These are phyloP conservation scores for Phytophthora sojae DNA, from an alignment of 352 stramenopile species.

Conservation along the genomic window DNA sequence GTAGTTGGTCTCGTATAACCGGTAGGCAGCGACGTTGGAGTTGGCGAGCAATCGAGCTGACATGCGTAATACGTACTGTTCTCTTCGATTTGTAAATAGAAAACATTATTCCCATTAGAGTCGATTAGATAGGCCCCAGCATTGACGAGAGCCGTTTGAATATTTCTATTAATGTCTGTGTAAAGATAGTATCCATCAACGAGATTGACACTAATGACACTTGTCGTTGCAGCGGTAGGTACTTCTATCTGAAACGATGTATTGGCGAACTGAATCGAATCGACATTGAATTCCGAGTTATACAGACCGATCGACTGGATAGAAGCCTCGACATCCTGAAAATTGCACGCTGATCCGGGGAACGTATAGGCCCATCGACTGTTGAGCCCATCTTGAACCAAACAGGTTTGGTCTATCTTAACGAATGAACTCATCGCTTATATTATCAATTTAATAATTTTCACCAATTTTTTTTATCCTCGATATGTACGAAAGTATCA, in stretches of 20 bases:
- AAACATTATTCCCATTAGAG: slow-evolving; percentile 15
- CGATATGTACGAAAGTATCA: no score
- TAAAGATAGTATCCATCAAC: slow-evolving; percentile 12
- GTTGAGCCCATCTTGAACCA: slow-evolving; percentile 19
- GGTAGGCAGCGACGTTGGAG: neutral
- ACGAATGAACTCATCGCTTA: slow-evolving; percentile 3
- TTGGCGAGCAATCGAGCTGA: neutral
- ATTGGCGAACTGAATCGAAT: slow-evolving; percentile 5
- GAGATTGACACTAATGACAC: slow-evolving; percentile 2
- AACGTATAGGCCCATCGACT: slow-evolving; percentile 5
- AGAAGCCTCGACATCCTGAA: neutral
- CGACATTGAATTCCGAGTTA: slow-evolving; percentile 15
- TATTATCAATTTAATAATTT: slow-evolving; percentile 5
- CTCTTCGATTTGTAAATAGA: slow-evolving; percentile 14
- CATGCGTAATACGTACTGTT: slow-evolving; percentile 20
- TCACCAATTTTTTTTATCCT: neutral
- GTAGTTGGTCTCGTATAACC: neutral
- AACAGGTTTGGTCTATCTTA: slow-evolving; percentile 12
- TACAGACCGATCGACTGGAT: neutral
- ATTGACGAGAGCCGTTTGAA: slow-evolving; percentile 15
- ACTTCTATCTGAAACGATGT: slow-evolving; percentile 18
- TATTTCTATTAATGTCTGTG: neutral
- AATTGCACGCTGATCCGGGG: neutral
- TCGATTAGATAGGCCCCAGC: slow-evolving; percentile 1
- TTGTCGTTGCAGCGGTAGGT: slow-evolving; percentile 11